These are phyloP conservation scores for Neonectria sp. DNA, from an alignment of 2,329 filamentous ascomycete genomes.

Conservation along the genomic window DNA sequence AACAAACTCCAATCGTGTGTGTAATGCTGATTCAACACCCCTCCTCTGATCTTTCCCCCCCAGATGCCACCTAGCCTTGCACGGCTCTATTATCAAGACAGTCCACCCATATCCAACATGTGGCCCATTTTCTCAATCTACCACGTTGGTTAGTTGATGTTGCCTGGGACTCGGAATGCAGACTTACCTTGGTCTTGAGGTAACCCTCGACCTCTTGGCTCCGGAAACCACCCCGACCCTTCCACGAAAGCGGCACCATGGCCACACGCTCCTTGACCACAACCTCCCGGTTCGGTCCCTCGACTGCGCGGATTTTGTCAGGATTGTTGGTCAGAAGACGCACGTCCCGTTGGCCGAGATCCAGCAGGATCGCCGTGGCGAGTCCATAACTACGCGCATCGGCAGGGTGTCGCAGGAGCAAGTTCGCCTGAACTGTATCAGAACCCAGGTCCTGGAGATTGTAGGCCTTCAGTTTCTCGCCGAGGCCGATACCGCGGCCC, in stretches of 20 bases:
- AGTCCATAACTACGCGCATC: conserved; percentile 96
- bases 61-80: background rate
- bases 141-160: conserved; percentile 36
- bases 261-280: conserved; percentile 90
- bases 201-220: conserved; percentile 95
- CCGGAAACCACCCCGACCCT: conserved; percentile 84
- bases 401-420: conserved; percentile 91
- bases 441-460: conserved; percentile 96
- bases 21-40: conserved; percentile 28
- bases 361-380: conserved; percentile 94
- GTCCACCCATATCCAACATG: conserved; percentile 73
- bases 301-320: conserved; percentile 94
- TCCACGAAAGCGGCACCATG: conserved; percentile 97
- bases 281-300: conserved; percentile 91
- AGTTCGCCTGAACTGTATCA: conserved; percentile 97
- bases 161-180: no score
- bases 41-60: background rate
- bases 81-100: conserved; percentile 21
- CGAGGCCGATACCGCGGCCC: conserved; percentile 93
- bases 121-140: conserved; percentile 93
- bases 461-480: conserved; percentile 97
- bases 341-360: conserved; percentile 85
- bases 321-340: conserved; percentile 95
- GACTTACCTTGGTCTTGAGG: conserved; percentile 88
- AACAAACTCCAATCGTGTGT: conserved; percentile 42